Evolutionary conservation across 768 basidiomycete species (phyloP), one percentile per base, ranked within the genome.

Genomic region (Steccherinum ochraceum): DNA sequence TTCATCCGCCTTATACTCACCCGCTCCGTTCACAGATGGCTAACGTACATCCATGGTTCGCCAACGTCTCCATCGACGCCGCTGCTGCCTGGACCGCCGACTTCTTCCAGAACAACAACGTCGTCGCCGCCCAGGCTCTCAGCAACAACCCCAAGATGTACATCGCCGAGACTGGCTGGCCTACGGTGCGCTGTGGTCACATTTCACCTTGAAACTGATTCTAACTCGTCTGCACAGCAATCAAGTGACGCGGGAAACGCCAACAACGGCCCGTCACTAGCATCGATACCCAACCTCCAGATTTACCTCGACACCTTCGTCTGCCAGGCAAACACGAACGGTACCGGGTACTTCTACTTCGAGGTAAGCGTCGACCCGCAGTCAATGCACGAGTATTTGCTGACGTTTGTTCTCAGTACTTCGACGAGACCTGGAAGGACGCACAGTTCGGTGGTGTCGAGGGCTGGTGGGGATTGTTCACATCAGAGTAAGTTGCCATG

Each of bases 1-100:
- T 45, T 24, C 24, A 24, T n/a, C n/a, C n/a, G 5, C 21, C 24
- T 25, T 10, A 52, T 45, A n/a, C 5, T n/a, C n/a, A n/a, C n/a
- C n/a, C n/a, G n/a, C n/a, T n/a, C n/a, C n/a, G 49, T 3, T 40
- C 27, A 13, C 52, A 86, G 83, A 79, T 93, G 86, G 79, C 90
- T 4, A 95, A 96, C 55, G 90, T 93, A 5, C 93, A 95, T 61
- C 84, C 93, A 2, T 93, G 90, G 91, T 97, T 96, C 64, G 94
- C 86, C n/a, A 82, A 86, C 57, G 77, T 85, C 21, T 74, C 78
- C 5, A 80, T 84, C 21, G 65, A 79, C 3, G 58, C 77, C 3
- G 84, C 87, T 0, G 89, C 93, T 0, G 77, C 57, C 4, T 99
- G 95, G 95, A 93, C 91, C 0, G 71, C 71, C 16, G 58, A 76